Conservation (phyloP, 495 filamentous ascomycete species). For the Daldinia loculata region DNA sequence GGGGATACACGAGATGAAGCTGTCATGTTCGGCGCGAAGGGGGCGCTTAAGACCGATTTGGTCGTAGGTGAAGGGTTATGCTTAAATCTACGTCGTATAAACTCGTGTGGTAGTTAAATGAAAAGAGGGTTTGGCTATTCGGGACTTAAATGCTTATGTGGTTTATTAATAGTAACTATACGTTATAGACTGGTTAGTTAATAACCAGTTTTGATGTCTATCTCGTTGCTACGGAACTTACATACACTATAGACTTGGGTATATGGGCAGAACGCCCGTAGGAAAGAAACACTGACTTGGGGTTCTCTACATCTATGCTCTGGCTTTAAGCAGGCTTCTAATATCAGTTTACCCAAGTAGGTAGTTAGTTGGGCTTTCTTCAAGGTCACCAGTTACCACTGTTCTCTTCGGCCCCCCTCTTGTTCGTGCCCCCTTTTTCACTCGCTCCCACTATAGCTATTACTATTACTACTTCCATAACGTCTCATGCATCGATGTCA, state of each 20-base stretch:
- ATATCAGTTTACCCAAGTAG: constrained; percentile 1
- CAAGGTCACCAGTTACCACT: neutral
- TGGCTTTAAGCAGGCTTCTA: neutral
- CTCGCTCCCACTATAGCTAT: constrained; percentile 1
- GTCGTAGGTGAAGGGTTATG: neutral
- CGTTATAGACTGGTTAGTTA: too few relatives aligned
- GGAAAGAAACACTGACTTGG: neutral
- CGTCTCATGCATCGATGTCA: neutral
- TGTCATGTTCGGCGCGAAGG: constrained; percentile 2
- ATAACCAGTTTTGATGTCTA: neutral
- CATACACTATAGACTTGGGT: neutral
- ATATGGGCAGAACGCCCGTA: neutral
- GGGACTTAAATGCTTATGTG: neutral
- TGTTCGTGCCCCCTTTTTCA: constrained; percentile 10
- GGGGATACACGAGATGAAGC: constrained; percentile 31
- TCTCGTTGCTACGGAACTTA: neutral
- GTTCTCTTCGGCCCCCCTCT: constrained; percentile 5
- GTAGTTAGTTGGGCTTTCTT: neutral
- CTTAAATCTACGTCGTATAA: constrained; percentile 2
- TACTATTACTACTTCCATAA: neutral
- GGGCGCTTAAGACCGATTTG: neutral
- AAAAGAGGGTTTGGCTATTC: neutral
- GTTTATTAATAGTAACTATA: neutral
- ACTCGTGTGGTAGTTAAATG: neutral
- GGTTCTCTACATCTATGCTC: neutral